A percentile compares a stretch with the other conserved stretches of the same genome.
These are phyloP conservation scores for Epichloe aotearoae DNA, from an alignment of 2,329 filamentous ascomycete genomes.

Conservation along the genomic window DNA sequence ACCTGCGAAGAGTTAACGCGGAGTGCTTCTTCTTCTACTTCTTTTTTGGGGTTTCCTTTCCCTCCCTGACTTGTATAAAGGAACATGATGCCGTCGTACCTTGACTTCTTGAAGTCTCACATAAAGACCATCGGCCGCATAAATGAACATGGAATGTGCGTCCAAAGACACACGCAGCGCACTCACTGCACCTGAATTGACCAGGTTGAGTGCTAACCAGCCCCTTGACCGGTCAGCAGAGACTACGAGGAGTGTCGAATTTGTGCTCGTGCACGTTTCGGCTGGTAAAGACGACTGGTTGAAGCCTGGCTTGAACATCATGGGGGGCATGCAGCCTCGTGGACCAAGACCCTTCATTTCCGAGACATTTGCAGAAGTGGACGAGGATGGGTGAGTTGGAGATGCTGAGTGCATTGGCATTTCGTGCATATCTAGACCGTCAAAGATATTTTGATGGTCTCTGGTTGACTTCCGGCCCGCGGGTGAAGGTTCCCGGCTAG, in stretches of 20 bases:
- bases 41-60: too few relatives aligned
- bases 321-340: constrained; percentile 2
- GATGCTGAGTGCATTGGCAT: background rate
- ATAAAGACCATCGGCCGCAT: constrained; percentile 3
- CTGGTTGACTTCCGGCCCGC: background rate
- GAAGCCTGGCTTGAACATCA: constrained; percentile 4
- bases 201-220: constrained; percentile 4
- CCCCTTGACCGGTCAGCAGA: background rate
- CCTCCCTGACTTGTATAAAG: too few relatives aligned
- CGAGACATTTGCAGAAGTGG: background rate
- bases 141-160: constrained; percentile 3
- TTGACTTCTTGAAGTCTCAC: background rate
- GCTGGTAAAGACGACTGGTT: background rate
- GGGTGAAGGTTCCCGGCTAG: too few relatives aligned
- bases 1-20: background rate
- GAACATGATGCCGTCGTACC: background rate
- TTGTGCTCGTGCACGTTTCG: constrained; percentile 3
- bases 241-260: background rate
- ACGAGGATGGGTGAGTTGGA: background rate
- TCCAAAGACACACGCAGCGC: constrained; percentile 4
- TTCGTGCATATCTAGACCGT: background rate
- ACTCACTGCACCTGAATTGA: constrained; percentile 3
- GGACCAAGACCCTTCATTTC: background rate
- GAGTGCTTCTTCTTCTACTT: too few relatives aligned
- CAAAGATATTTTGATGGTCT: background rate